These are phyloP conservation scores for Phoma sp. DNA, from an alignment of 2,329 filamentous ascomycete genomes.

Conservation along the genomic window DNA sequence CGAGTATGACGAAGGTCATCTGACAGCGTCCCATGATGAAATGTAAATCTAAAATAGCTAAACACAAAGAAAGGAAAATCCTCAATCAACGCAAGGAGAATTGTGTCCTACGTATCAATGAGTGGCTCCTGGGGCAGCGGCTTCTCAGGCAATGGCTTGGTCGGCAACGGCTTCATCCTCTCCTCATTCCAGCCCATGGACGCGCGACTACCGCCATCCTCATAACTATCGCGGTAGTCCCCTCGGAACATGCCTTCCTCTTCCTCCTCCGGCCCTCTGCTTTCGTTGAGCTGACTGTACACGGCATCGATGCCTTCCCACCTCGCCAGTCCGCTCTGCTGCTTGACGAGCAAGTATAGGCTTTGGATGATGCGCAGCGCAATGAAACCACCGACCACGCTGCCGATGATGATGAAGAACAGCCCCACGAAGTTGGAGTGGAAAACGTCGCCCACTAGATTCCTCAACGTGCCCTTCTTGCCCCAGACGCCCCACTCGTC, in stretches of 20 bases:
- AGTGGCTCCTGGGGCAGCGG: conserved; percentile 44
- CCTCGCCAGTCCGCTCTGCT: conserved; percentile 37
- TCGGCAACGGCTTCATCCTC: conserved; percentile 34
- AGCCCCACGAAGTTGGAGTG: conserved; percentile 34
- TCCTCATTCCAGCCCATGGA: conserved; percentile 29
- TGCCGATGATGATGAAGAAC: conserved; percentile 30
- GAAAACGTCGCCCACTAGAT: conserved; percentile 32
- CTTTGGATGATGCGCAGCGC: conserved; percentile 27
- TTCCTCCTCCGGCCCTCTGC: conserved; percentile 31
- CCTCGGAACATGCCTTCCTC: conserved; percentile 30
- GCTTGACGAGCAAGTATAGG: conserved; percentile 26
- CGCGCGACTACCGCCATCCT: conserved; percentile 19
- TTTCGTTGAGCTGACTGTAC: conserved; percentile 37
- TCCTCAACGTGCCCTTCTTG: conserved; percentile 39
- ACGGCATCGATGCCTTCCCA: conserved; percentile 46
- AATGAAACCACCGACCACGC: conserved; percentile 25
- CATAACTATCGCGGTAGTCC: conserved; percentile 36
- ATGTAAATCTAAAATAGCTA: background rate
- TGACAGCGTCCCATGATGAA: background rate
- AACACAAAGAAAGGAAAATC: background rate
- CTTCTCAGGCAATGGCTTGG: conserved; percentile 45
- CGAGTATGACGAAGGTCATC: background rate
- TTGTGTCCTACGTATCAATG: conserved; percentile 30
- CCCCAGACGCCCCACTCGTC: conserved; percentile 42
- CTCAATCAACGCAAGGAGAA: too few relatives aligned